A percentile compares a stretch with the other conserved stretches of the same genome.
Evolutionary conservation across 306 rosid genomes (phyloP).

Genomic region (Sechiopsis laciniata): DNA sequence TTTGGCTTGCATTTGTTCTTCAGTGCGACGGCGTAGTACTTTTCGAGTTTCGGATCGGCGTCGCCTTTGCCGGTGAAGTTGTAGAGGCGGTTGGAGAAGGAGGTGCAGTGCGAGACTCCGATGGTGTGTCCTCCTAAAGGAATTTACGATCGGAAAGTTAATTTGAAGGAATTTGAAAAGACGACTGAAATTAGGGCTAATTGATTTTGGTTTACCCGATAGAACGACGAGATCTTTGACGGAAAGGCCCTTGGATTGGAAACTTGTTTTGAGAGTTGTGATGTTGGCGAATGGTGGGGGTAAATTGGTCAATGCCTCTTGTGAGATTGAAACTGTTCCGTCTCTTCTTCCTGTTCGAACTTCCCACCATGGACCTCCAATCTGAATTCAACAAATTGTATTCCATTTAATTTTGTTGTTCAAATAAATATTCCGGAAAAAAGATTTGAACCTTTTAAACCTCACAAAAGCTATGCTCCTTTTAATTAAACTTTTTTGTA

Average conservation of each 20-base stretch:
- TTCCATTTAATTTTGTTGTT: neutral
- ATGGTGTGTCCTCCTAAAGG: conserved; percentile 33
- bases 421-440: too few relatives aligned
- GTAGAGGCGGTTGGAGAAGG: conserved; percentile 34
- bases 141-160: neutral
- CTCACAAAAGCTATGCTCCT: too few relatives aligned
- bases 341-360: conserved; percentile 42
- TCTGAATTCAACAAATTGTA: neutral
- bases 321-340: conserved; percentile 27
- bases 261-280: conserved; percentile 25
- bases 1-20: conserved; percentile 30
- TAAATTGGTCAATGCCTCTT: conserved; percentile 21
- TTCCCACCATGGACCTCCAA: conserved; percentile 31
- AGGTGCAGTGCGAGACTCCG: conserved; percentile 29
- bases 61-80: conserved; percentile 37
- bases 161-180: neutral
- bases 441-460: too few relatives aligned
- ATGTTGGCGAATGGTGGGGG: conserved; percentile 33
- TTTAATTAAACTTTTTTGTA: too few relatives aligned
- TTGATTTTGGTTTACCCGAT: conserved; percentile 22
- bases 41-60: conserved; percentile 37
- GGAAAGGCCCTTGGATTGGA: conserved; percentile 26
- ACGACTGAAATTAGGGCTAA: neutral
- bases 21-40: conserved; percentile 22
- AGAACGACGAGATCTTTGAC: conserved; percentile 34